These are phyloP conservation scores for Scheffersomyces ergatensis DNA, from an alignment of 805 yeast species.

Conservation along the genomic window DNA sequence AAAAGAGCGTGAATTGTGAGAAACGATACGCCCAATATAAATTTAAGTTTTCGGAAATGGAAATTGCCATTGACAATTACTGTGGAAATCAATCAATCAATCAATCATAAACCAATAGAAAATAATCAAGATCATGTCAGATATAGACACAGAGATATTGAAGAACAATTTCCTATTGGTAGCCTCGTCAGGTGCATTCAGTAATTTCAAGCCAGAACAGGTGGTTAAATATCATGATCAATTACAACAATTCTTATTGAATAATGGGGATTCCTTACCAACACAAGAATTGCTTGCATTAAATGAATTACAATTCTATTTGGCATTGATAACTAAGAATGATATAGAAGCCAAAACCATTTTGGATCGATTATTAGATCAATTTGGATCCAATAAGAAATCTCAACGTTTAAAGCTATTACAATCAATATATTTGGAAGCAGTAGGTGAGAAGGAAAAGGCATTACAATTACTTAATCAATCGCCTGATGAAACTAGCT, in stretches of 20 bases:
- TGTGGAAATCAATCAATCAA: too few species aligned
- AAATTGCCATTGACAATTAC: too few species aligned
- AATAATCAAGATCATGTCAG: too few species aligned
- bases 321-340: slow-evolving; percentile 56
- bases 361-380: slow-evolving; percentile 65
- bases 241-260: slow-evolving; percentile 32
- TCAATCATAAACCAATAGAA: too few species aligned
- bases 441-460: slow-evolving; percentile 37
- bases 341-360: slow-evolving; percentile 71
- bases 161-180: slow-evolving; percentile 51
- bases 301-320: slow-evolving; percentile 69
- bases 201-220: slow-evolving; percentile 46
- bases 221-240: slow-evolving; percentile 36
- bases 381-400: slow-evolving; percentile 45
- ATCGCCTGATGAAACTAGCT: slow-evolving; percentile 32
- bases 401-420: slow-evolving; percentile 58
- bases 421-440: slow-evolving; percentile 55
- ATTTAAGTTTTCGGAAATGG: too few species aligned
- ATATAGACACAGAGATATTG: slow-evolving; percentile 7
- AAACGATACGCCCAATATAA: too few species aligned
- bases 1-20: neutral
- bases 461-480: slow-evolving; percentile 27
- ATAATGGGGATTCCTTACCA: slow-evolving; percentile 27
- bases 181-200: slow-evolving; percentile 50
- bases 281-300: slow-evolving; percentile 54